Base-by-base conservation (phyloP, 1,139 yeast species). In the Blastobotrys arbuscula region DNA sequence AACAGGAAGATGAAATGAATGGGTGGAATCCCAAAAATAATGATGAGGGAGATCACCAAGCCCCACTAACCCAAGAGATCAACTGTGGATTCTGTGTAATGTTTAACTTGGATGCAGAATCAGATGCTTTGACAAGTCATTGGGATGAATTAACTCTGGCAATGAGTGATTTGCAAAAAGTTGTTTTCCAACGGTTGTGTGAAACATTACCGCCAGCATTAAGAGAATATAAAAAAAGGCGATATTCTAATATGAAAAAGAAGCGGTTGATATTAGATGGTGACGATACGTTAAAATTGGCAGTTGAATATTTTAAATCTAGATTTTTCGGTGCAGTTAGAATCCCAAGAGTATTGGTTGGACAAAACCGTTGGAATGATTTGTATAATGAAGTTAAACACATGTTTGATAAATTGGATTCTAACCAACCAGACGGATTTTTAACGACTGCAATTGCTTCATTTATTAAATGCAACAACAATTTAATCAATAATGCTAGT, bases 321-420 rank as follows among this genome's bases (percentile, higher is more conserved):
- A 50, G 62, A 35, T 55, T 57, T 42, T 47, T 51, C 26, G 52
- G 53, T 18, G 57, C 55, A 3, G 51, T 60, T 24, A 51, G 55
- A 16, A 58, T 61, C n/a, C 66, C 66, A 5, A 51, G 66, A 6
- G 64, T 61, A 7, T 42, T 62, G 13, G 61, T 64, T 43, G 66
- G 66, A 13, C 65, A 61, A 42, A 55, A 57, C 34, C 47, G 60
- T 30, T 60, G 63, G 64, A 44, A 52, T 1, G 63, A 59, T 42
- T 50, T 60, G 12, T 50, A 51, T 24, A 50, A 52, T 13, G 57
- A 59, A 45, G 47, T 61, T 42, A 21, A 40, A 39, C 33, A 24
- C 38, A 42, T 42, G 28, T 24, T 38, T 38, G 19, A 39, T 6
- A 42, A 37, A 15, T 36, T 46, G 5, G 48, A 34, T 21, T 21